Conservation (phyloP, 73 alveolate species). For the Chromera velia region DNA sequence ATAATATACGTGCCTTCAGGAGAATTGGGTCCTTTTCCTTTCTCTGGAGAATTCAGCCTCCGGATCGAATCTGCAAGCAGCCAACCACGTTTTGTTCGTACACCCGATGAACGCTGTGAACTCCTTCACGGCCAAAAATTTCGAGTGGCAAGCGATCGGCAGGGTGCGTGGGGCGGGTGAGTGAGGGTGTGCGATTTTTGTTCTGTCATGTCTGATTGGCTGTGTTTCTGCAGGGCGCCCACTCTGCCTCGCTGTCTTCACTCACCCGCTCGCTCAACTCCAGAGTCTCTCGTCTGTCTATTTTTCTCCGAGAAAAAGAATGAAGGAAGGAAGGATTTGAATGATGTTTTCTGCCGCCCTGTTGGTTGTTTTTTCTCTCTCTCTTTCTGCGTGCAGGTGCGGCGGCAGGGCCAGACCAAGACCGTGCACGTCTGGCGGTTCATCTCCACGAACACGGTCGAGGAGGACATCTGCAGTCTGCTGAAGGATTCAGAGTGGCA, state of each 20-base stretch:
- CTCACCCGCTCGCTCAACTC: too few relatives aligned
- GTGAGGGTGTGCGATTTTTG: too few relatives aligned
- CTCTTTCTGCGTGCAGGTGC: too few relatives aligned
- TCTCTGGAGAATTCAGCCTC: conserved; percentile 23
- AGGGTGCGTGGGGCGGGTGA: too few relatives aligned
- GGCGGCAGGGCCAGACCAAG: conserved; percentile 18
- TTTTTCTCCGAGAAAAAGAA: too few relatives aligned
- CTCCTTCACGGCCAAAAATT: conserved; percentile 9
- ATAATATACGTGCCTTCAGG: background rate
- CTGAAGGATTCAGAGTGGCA: background rate
- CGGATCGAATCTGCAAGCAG: conserved; percentile 18
- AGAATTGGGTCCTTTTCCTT: conserved; percentile 13
- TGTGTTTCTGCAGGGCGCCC: too few relatives aligned
- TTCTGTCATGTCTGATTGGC: too few relatives aligned
- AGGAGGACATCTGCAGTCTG: conserved; percentile 8
- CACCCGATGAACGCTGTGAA: conserved; percentile 32
- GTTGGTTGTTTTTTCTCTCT: too few relatives aligned
- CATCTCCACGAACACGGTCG: conserved; percentile 17
- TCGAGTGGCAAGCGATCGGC: conserved; percentile 20
- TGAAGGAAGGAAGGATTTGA: too few relatives aligned
- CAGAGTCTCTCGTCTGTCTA: too few relatives aligned
- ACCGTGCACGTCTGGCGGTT: conserved; percentile 29
- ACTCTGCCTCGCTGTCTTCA: too few relatives aligned
- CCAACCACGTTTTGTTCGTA: conserved; percentile 25
- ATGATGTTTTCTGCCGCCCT: too few relatives aligned